phyloP scores from a whole-genome alignment of 352 stramenopile genomes.

The Vaucheria bursata region DNA sequence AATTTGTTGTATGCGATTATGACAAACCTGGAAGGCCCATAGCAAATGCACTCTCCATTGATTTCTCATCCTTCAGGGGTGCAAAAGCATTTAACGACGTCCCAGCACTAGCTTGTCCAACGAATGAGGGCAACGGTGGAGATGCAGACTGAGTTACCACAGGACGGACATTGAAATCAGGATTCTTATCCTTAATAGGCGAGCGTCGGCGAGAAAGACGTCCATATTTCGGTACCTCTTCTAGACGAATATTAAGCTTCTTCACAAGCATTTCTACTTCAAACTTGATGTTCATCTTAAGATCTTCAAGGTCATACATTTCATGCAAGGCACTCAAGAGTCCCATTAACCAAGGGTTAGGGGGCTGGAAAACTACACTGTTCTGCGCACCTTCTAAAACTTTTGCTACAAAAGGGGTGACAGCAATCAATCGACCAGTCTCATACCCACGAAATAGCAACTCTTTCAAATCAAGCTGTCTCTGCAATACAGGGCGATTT shows the following conservation, averaged over 20 bases:
- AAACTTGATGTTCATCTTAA: conserved; percentile 99
- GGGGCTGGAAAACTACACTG: conserved; percentile 91
- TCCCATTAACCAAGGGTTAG: conserved; percentile 99
- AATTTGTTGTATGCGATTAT: too few species aligned
- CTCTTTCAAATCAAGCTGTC: conserved; percentile 96
- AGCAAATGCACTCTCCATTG: too few species aligned
- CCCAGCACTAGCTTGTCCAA: background rate
- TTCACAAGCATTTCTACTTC: conserved; percentile 99
- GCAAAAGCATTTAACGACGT: background rate
- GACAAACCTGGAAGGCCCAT: too few species aligned
- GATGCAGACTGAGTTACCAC: too few species aligned
- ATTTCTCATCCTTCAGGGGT: too few species aligned
- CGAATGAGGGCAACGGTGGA: background rate
- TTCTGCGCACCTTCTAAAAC: conserved; percentile 93
- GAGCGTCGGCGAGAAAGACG: conserved; percentile 74
- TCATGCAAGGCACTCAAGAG: conserved; percentile 71
- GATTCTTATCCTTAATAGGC: conserved; percentile 86
- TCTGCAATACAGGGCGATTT: conserved; percentile 93
- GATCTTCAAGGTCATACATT: conserved; percentile 89
- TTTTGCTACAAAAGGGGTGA: conserved; percentile 96
- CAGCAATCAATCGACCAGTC: conserved; percentile 91
- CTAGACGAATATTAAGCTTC: conserved; percentile 92
- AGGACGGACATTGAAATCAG: conserved; percentile 85
- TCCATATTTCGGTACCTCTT: conserved; percentile 74
- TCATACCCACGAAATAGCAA: conserved; percentile 86